phyloP scores from a whole-genome alignment of 345 rosid species.

The Eucalyptus regnans region DNA sequence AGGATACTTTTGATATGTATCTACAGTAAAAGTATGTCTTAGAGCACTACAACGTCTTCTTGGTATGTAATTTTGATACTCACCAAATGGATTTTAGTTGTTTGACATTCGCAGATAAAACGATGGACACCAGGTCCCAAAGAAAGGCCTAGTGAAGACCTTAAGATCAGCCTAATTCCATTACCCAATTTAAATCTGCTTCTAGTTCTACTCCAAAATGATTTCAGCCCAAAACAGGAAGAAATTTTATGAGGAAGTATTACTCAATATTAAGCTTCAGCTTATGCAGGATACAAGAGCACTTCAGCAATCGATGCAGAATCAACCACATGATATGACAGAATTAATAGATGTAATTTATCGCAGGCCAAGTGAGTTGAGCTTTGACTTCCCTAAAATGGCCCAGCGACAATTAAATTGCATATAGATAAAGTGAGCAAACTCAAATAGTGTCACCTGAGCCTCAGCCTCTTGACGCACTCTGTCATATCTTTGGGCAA shows the following conservation, averaged over 20 bases:
- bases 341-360: background rate
- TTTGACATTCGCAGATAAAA: background rate
- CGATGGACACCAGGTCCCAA: background rate
- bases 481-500: conserved; percentile 94
- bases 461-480: conserved; percentile 95
- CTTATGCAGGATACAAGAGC: background rate
- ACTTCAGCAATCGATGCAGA: background rate
- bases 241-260: background rate
- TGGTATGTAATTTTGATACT: background rate
- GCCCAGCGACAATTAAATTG: background rate
- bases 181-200: background rate
- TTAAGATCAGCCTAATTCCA: background rate
- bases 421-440: background rate
- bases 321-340: background rate
- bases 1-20: background rate
- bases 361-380: background rate
- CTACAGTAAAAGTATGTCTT: background rate
- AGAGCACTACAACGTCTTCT: background rate
- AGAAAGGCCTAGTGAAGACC: background rate
- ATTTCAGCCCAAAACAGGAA: background rate
- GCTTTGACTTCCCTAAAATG: background rate
- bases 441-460: conserved; percentile 39
- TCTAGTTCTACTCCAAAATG: background rate
- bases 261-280: background rate
- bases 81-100: background rate